Percentiles rank a stretch among this genome's conserved stretches.
Conservation (phyloP, 2,329 filamentous ascomycete genomes). For the Pseudocercospora fuligena region DNA sequence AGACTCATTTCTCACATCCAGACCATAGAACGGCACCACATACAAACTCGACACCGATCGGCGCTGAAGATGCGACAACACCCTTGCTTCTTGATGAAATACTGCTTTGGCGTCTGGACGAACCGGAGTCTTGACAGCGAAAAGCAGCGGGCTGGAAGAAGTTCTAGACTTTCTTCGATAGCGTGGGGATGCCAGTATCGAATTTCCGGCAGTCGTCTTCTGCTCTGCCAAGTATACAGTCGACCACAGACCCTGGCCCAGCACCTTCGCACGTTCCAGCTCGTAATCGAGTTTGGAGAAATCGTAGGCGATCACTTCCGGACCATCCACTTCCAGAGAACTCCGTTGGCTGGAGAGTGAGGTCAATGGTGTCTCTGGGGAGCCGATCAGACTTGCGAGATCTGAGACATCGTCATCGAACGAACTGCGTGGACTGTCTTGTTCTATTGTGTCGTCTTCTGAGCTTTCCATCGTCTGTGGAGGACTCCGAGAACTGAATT, state of each 20-base stretch:
- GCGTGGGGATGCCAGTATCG: slow-evolving; percentile 22
- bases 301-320: slow-evolving; percentile 29
- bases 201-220: slow-evolving; percentile 11
- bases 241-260: slow-evolving; percentile 44
- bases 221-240: slow-evolving; percentile 42
- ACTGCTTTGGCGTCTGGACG: slow-evolving; percentile 41
- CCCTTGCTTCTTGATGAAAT: slow-evolving; percentile 42
- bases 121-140: slow-evolving; percentile 42
- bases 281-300: slow-evolving; percentile 40
- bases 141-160: slow-evolving; percentile 28
- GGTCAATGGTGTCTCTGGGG: slow-evolving; percentile 25
- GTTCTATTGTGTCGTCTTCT: slow-evolving; percentile 64
- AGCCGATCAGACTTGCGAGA: slow-evolving; percentile 21
- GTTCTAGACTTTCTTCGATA: slow-evolving; percentile 21
- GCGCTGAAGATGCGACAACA: slow-evolving; percentile 39
- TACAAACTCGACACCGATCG: slow-evolving; percentile 30
- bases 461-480: slow-evolving; percentile 48
- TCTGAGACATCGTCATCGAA: slow-evolving; percentile 25
- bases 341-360: slow-evolving; percentile 27
- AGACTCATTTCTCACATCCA: slow-evolving; percentile 36
- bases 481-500: slow-evolving; percentile 20
- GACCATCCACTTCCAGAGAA: slow-evolving; percentile 25
- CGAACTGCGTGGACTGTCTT: slow-evolving; percentile 34
- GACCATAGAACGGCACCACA: slow-evolving; percentile 43
- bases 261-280: slow-evolving; percentile 38